A percentile compares a stretch with the other conserved stretches of the same genome.
Evolutionary conservation across 1,284 basidiomycete genomes (phyloP).

Genomic region (Pyrrhoderma lamaoense): DNA sequence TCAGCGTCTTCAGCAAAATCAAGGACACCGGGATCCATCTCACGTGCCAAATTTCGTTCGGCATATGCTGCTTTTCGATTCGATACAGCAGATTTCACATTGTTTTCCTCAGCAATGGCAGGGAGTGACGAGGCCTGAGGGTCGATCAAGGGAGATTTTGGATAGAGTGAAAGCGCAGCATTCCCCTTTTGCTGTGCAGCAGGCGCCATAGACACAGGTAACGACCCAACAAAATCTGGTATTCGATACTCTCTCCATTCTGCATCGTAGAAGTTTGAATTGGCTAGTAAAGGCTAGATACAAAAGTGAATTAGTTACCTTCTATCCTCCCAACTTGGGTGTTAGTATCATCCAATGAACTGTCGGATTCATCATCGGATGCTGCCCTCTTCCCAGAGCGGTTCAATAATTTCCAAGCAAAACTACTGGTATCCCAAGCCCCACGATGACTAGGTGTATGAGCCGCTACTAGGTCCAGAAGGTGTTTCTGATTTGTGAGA

Average conservation of each 20-base stretch:
- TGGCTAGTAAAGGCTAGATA: neutral
- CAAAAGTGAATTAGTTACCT: neutral
- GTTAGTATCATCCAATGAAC: conserved; percentile 17
- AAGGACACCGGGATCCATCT: conserved; percentile 59
- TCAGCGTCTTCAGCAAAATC: conserved; percentile 46
- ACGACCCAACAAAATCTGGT: conserved; percentile 37
- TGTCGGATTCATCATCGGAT: conserved; percentile 36
- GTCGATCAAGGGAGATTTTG: conserved; percentile 39
- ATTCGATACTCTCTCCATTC: conserved; percentile 13
- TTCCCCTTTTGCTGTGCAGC: conserved; percentile 28
- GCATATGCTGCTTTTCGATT: conserved; percentile 56
- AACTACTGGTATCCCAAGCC: conserved; percentile 57
- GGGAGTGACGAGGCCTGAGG: conserved; percentile 28
- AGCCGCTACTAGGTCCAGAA: conserved; percentile 56
- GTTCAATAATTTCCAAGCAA: conserved; percentile 57
- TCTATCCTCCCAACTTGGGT: neutral
- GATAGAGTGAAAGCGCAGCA: conserved; percentile 46
- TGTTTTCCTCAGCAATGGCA: conserved; percentile 11
- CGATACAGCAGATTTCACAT: conserved; percentile 35
- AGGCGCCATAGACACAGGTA: conserved; percentile 53
- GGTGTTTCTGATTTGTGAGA: conserved; percentile 33
- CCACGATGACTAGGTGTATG: conserved; percentile 62
- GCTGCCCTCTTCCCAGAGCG: conserved; percentile 37
- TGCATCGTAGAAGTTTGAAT: neutral
- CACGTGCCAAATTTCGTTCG: conserved; percentile 54